Conservation (phyloP, 1,284 basidiomycete genomes). For the Cryptococcus amylolentus region DNA sequence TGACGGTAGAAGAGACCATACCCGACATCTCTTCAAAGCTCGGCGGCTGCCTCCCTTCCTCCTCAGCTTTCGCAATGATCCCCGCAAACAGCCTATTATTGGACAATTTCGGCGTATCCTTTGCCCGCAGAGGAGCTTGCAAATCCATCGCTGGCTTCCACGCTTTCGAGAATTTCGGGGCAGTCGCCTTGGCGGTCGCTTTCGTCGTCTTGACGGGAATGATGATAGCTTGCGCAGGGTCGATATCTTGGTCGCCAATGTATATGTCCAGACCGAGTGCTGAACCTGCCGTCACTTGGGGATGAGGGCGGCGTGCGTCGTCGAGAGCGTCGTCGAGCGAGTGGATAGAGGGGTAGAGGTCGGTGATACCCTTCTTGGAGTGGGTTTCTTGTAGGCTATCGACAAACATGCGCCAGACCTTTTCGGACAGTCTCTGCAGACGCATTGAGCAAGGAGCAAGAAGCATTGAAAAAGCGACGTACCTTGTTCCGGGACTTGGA, state of each 20-base stretch:
- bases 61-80: not conserved
- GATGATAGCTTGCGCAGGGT: conserved; percentile 66
- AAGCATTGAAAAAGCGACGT: not conserved
- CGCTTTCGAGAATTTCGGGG: conserved; percentile 80
- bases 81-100: not conserved
- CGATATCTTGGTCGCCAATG: conserved; percentile 67
- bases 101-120: not conserved
- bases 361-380: not conserved
- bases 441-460: conserved; percentile 8
- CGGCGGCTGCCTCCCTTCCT: conserved; percentile 1
- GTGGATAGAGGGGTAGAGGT: conserved; percentile 51
- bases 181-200: conserved; percentile 68
- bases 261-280: conserved; percentile 63
- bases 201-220: conserved; percentile 77
- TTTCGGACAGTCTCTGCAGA: conserved; percentile 67
- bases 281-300: conserved; percentile 50
- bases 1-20: conserved; percentile 47
- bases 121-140: conserved; percentile 23
- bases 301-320: conserved; percentile 50
- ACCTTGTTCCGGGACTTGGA: conserved; percentile 30
- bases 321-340: conserved; percentile 67
- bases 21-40: conserved; percentile 27
- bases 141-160: conserved; percentile 51
- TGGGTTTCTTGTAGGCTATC: not conserved
- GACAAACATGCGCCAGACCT: conserved; percentile 57